Evolutionary conservation across 2,329 filamentous ascomycete genomes (phyloP).

Genomic region (Mariannaea elegans): DNA sequence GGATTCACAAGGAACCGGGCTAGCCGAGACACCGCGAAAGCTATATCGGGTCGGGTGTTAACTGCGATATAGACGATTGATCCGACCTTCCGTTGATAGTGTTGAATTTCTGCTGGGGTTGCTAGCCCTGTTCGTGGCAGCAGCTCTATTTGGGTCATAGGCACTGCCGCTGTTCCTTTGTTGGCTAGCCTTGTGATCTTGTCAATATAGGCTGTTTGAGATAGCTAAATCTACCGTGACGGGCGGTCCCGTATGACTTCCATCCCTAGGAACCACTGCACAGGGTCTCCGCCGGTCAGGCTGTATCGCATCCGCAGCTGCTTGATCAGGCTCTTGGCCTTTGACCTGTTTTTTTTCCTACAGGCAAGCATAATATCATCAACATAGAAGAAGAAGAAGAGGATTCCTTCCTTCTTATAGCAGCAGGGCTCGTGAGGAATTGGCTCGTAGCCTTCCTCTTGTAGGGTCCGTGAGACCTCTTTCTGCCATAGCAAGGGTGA

Average conservation of each 20-base stretch:
- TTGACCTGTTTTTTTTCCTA: no score
- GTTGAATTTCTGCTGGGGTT: background rate
- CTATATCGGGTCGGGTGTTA: background rate
- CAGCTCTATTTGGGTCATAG: background rate
- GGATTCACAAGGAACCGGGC: constrained; percentile 4
- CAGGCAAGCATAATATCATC: background rate
- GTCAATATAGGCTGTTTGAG: constrained; percentile 8
- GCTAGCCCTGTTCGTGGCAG: background rate
- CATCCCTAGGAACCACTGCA: constrained; percentile 1
- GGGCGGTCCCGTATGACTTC: constrained; percentile 1
- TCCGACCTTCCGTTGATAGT: background rate
- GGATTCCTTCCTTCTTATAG: background rate
- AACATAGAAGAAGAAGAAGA: constrained; percentile 5
- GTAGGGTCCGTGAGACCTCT: background rate
- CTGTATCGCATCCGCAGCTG: constrained; percentile 2
- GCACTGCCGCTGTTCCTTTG: constrained; percentile 3
- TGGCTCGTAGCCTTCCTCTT: background rate
- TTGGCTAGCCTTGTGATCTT: constrained; percentile 5
- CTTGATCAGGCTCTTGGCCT: no score
- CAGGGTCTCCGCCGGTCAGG: background rate
- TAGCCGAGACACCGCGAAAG: constrained; percentile 7
- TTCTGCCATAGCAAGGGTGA: constrained; percentile 5
- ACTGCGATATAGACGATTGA: constrained; percentile 8
- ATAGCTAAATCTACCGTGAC: constrained; percentile 5
- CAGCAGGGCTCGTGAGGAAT: background rate